Conservation (phyloP, 2,329 filamentous ascomycete genomes). For the Cladosporium sp. region DNA sequence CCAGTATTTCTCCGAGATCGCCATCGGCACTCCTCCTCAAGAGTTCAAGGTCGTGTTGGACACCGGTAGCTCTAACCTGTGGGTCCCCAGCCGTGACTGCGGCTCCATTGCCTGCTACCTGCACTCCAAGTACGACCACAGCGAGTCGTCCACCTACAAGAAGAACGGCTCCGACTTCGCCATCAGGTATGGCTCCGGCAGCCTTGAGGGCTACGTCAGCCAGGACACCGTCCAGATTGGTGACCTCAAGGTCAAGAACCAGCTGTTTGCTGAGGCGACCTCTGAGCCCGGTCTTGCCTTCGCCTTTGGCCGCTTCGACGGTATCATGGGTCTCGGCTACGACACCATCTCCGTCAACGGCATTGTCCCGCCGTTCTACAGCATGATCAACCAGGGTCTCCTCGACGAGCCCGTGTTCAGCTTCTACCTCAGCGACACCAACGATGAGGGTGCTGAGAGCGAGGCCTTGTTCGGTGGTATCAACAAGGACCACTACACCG, state of each 20-base stretch:
- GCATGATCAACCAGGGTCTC: conserved; percentile 85
- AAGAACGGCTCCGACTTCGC: conserved; percentile 89
- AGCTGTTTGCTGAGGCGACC: conserved; percentile 95
- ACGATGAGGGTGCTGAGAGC: conserved; percentile 71
- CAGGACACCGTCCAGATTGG: conserved; percentile 84
- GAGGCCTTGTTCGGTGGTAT: conserved; percentile 89
- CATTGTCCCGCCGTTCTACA: conserved; percentile 95
- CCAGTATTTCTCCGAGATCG: conserved; percentile 98
- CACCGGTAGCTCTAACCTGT: conserved; percentile 97
- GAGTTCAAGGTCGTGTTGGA: conserved; percentile 98
- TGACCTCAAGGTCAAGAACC: conserved; percentile 81
- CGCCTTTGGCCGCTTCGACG: conserved; percentile 95
- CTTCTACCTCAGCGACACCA: conserved; percentile 85
- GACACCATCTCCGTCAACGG: conserved; percentile 96
- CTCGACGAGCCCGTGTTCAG: conserved; percentile 92
- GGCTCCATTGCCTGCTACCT: conserved; percentile 97
- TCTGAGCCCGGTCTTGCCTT: conserved; percentile 95
- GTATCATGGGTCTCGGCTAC: conserved; percentile 91
- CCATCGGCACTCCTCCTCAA: conserved; percentile 87
- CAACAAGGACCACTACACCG: conserved; percentile 76
- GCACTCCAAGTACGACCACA: conserved; percentile 94
- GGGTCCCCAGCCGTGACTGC: conserved; percentile 90
- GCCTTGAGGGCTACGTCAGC: conserved; percentile 89
- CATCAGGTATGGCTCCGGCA: conserved; percentile 94
- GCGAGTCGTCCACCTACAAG: conserved; percentile 85